phyloP scores from a whole-genome alignment of 1,284 basidiomycete species.

The Trametes sp. region DNA sequence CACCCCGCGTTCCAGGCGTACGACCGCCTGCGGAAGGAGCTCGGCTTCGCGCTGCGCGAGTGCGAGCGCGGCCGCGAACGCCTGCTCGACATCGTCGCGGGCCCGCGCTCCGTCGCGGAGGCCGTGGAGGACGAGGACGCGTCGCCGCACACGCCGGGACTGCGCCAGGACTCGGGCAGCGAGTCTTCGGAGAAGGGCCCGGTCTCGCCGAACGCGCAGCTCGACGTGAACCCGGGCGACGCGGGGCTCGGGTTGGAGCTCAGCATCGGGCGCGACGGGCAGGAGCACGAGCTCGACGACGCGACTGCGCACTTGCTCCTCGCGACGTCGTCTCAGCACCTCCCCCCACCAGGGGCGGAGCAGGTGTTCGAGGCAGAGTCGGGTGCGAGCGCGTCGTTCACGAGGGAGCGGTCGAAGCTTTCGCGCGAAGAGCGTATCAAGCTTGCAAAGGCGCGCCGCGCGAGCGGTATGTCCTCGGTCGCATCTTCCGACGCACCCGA shows the following conservation, averaged over 20 bases:
- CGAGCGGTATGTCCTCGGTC: conserved; percentile 40
- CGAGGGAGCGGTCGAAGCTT: conserved; percentile 65
- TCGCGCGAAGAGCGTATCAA: conserved; percentile 76
- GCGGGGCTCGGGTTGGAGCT: conserved; percentile 26
- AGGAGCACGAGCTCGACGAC: conserved; percentile 53
- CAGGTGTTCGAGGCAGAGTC: conserved; percentile 80
- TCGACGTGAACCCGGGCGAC: conserved; percentile 6
- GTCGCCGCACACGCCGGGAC: conserved; percentile 56
- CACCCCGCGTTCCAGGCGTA: conserved; percentile 68
- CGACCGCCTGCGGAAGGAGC: conserved; percentile 74
- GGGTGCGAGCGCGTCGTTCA: conserved; percentile 48
- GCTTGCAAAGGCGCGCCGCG: conserved; percentile 61
- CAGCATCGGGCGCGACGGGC: conserved; percentile 20
- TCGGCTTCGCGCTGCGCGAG: conserved; percentile 76
- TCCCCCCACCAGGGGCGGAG: conserved; percentile 70
- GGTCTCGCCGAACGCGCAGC: conserved; percentile 30
- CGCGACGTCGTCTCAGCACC: conserved; percentile 55
- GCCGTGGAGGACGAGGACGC: conserved; percentile 45
- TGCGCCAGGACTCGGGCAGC: conserved; percentile 57
- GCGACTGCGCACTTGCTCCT: conserved; percentile 62
- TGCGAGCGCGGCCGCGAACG: conserved; percentile 78
- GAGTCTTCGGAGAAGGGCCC: conserved; percentile 63
- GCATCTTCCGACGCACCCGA: conserved; percentile 7
- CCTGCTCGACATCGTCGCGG: conserved; percentile 63
- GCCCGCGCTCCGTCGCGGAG: conserved; percentile 43